Base-by-base conservation (phyloP, 768 basidiomycete species). In the Kwoniella europaea region DNA sequence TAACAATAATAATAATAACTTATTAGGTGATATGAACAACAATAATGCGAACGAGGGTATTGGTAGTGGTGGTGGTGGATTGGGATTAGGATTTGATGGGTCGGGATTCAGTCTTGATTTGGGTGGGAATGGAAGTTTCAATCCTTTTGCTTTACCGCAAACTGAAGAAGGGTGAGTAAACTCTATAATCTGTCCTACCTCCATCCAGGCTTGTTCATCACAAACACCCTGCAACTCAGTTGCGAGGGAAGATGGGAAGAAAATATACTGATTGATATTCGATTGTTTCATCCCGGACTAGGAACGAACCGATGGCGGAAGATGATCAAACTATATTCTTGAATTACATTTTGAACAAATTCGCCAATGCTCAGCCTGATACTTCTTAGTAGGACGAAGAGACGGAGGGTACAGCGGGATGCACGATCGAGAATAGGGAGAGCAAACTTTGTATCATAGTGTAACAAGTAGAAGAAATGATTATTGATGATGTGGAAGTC, bases 71-170 rank as follows among this genome's bases (percentile, higher is more conserved):
- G 58, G 53, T 55, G n/a, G 35, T 53, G 67, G 67, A 5, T 52
- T 60, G 35, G 35, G 35, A 35, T 35, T 35, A 9, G 35, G 35
- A 35, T 35, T 35, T 35, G 7, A 35, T 35, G 35, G 35, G 35
- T 35, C 35, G 3, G 44, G 53, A 18, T 50, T 50, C 46, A 50
- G 46, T 50, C 18, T 50, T 13, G 46, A 50, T 50, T 18, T 50
- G 15, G 65, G 53, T 12, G 54, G 54, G 16, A 41, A 41, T 13
- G 65, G 54, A 22, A 62, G 64, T 4, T 83, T 83, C 74, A 83
- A 83, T 65, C 82, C 82, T 4, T 83, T 83, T 65, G 81, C 81
- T 4, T 59, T 83, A 44, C 74, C 81, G 5, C 82, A 83, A 53
- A 77, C 75, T 44, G 76, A 77, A 50, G 74, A 76, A 27, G 74